These are phyloP conservation scores for Boletus fagicola DNA, from an alignment of 768 basidiomycete genomes.

Conservation along the genomic window DNA sequence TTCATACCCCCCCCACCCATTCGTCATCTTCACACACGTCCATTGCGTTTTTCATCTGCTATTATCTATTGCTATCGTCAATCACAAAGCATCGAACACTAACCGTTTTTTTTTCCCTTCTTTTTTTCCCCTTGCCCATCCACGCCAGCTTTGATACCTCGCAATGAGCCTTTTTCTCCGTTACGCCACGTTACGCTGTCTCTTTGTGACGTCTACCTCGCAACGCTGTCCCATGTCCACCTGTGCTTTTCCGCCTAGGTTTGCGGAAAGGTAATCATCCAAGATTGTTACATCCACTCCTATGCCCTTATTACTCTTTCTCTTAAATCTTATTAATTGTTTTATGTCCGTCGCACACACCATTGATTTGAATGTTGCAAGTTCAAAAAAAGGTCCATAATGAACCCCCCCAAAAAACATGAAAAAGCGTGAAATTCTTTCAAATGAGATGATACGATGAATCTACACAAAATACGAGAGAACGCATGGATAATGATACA, in stretches of 20 bases:
- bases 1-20: constrained; percentile 9
- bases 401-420: not conserved
- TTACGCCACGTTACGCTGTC: constrained; percentile 17
- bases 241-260: constrained; percentile 1
- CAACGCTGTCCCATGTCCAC: constrained; percentile 14
- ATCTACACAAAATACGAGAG: not conserved
- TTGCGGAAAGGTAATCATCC: not conserved
- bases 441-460: not conserved
- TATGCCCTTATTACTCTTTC: not conserved
- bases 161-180: constrained; percentile 13
- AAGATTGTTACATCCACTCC: too few relatives aligned
- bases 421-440: not conserved
- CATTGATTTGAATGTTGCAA: not conserved
- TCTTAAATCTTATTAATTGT: constrained; percentile 20
- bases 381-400: not conserved
- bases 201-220: constrained; percentile 14
- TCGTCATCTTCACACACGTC: constrained; percentile 22
- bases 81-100: constrained; percentile 18
- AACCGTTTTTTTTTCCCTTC: not conserved
- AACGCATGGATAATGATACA: constrained; percentile 25
- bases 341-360: constrained; percentile 5
- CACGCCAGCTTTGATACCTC: constrained; percentile 9
- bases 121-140: not conserved
- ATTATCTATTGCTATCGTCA: constrained; percentile 37
- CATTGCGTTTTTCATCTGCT: constrained; percentile 30